Conservation (phyloP, 768 basidiomycete species). For the Gautieria morchelliformis region DNA sequence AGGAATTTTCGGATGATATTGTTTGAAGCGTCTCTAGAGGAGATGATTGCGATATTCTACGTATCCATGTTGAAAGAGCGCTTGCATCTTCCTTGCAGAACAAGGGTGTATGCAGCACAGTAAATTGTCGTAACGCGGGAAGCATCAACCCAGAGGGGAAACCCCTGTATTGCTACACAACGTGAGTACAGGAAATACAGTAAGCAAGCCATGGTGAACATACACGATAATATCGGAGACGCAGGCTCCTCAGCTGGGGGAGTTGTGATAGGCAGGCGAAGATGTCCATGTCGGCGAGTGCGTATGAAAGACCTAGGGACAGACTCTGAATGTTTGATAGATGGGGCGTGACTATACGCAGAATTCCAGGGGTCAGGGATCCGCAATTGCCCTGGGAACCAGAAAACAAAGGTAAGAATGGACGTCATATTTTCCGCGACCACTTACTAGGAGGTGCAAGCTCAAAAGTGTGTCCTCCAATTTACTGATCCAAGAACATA, state of each 20-base stretch:
- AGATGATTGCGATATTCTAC: conserved; percentile 25
- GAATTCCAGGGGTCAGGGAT: conserved; percentile 52
- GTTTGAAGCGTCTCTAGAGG: conserved; percentile 23
- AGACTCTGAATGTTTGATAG: conserved; percentile 27
- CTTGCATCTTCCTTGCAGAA: conserved; percentile 17
- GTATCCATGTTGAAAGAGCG: conserved; percentile 33
- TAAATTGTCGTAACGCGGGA: conserved; percentile 22
- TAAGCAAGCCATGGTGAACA: conserved; percentile 10
- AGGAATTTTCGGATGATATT: conserved; percentile 7
- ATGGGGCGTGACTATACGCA: conserved; percentile 33
- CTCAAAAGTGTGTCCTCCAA: conserved; percentile 26
- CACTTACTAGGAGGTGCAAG: conserved; percentile 35
- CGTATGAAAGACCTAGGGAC: conserved; percentile 49
- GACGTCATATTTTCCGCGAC: not conserved
- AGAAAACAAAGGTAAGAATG: not conserved
- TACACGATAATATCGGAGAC: conserved; percentile 45
- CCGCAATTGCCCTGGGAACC: conserved; percentile 44
- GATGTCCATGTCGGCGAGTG: conserved; percentile 43
- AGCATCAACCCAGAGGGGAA: conserved; percentile 13
- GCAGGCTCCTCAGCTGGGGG: conserved; percentile 27
- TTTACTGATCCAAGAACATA: conserved; percentile 31
- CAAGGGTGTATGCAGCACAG: conserved; percentile 18
- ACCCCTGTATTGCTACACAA: conserved; percentile 35
- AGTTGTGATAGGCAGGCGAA: conserved; percentile 37
- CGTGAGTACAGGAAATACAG: not conserved